A percentile compares a stretch with the other conserved stretches of the same genome.
phyloP scores from a whole-genome alignment of 2,329 filamentous ascomycete species.

The Ascochyta lentis region DNA sequence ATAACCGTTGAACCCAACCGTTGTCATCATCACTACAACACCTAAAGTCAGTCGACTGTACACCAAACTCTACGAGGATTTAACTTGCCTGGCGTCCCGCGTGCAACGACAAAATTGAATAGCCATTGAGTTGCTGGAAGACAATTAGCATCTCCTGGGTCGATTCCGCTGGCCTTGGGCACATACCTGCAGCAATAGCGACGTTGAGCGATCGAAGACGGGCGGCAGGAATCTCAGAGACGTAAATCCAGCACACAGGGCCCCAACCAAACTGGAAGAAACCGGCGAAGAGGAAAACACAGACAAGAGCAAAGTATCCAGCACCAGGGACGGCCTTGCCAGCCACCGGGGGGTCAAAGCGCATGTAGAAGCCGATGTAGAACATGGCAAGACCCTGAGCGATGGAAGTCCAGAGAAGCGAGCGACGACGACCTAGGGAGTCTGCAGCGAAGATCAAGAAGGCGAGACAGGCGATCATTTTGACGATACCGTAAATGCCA shows the following conservation, averaged over 20 bases:
- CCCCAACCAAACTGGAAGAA: constrained; percentile 71
- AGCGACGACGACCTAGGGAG: constrained; percentile 69
- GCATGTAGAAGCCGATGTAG: constrained; percentile 74
- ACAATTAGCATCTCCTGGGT: neutral
- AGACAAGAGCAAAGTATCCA: constrained; percentile 73
- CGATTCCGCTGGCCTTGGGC: neutral
- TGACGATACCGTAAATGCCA: constrained; percentile 75
- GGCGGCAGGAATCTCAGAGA: constrained; percentile 73
- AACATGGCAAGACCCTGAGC: constrained; percentile 69
- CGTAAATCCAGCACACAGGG: constrained; percentile 75
- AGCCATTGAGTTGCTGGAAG: constrained; percentile 62
- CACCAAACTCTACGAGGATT: too few relatives aligned
- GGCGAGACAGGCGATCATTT: constrained; percentile 67
- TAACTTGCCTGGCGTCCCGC: constrained; percentile 63
- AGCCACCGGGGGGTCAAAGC: constrained; percentile 63
- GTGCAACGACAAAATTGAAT: constrained; percentile 76
- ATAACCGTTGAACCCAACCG: constrained; percentile 57
- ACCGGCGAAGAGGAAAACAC: constrained; percentile 74
- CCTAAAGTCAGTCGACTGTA: too few relatives aligned
- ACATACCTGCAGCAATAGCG: constrained; percentile 65
- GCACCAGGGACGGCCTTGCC: constrained; percentile 66
- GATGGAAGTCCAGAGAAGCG: constrained; percentile 69
- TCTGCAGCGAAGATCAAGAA: constrained; percentile 74
- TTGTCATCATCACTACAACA: constrained; percentile 62
- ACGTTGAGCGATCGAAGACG: constrained; percentile 72